phyloP scores from a whole-genome alignment of 2,329 filamentous ascomycete genomes.

The Cladosporium colombiae region DNA sequence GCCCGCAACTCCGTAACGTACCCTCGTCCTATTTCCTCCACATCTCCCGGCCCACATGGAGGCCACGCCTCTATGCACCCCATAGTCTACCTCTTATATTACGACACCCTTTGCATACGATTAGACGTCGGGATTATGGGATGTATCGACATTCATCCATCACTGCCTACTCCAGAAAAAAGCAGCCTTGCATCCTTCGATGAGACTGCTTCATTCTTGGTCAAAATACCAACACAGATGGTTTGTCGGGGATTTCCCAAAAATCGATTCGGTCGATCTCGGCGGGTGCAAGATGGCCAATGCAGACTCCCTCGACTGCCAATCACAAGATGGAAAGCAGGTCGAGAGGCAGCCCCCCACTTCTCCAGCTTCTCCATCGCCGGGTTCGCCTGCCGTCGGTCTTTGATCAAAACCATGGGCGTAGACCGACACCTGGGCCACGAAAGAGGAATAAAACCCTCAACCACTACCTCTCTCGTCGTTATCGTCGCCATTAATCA shows the following conservation, averaged over 20 bases:
- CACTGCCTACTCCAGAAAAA: not conserved
- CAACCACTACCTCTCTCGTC: not conserved
- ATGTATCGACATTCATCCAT: not conserved
- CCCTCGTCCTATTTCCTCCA: not conserved
- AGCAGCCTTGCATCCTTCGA: not conserved
- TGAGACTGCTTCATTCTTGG: not conserved
- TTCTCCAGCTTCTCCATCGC: constrained; percentile 8
- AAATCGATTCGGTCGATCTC: constrained; percentile 2
- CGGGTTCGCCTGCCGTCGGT: constrained; percentile 5
- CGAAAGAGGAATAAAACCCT: constrained; percentile 6
- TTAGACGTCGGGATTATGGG: not conserved
- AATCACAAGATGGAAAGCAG: not conserved
- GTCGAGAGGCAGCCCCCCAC: constrained; percentile 4
- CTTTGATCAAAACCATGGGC: constrained; percentile 10
- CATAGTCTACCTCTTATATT: not conserved
- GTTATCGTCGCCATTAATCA: not conserved
- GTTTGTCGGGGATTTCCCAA: not conserved
- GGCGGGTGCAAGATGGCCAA: not conserved
- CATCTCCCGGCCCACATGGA: constrained; percentile 3
- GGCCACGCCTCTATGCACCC: not conserved
- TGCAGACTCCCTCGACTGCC: not conserved
- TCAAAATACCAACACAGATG: not conserved
- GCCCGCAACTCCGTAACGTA: not conserved
- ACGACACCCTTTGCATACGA: not conserved
- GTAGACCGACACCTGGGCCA: not conserved